These are phyloP conservation scores for Dendrobium catenatum DNA, from an alignment of 106 monocot genomes.

Conservation along the genomic window DNA sequence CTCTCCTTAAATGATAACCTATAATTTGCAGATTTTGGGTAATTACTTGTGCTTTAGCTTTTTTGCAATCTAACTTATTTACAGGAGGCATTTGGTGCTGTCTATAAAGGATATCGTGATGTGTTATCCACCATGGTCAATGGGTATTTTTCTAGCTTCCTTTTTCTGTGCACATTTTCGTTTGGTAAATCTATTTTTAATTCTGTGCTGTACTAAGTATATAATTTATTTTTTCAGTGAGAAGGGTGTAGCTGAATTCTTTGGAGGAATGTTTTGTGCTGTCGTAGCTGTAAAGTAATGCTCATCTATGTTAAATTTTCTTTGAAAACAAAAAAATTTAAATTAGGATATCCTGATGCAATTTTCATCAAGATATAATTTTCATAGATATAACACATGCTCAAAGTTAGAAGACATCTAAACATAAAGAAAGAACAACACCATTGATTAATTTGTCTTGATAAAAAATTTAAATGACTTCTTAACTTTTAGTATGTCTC, in stretches of 20 bases:
- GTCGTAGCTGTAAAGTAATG: slow-evolving; percentile 41
- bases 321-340: neutral
- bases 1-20: too few relatives aligned
- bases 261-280: slow-evolving; percentile 46
- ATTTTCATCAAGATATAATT: too few relatives aligned
- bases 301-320: neutral
- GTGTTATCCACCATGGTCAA: slow-evolving; percentile 48
- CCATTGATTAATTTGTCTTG: too few relatives aligned
- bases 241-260: slow-evolving; percentile 22
- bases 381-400: too few relatives aligned
- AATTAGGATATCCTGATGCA: too few relatives aligned
- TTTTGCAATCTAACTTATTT: neutral
- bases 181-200: too few relatives aligned
- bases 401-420: too few relatives aligned
- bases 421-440: too few relatives aligned
- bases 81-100: slow-evolving; percentile 47
- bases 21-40: neutral
- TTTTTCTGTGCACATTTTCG: neutral
- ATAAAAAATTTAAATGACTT: too few relatives aligned
- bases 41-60: neutral
- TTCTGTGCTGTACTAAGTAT: neutral
- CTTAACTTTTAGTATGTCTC: too few relatives aligned
- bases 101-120: slow-evolving; percentile 22
- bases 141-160: slow-evolving; percentile 29
- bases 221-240: slow-evolving; percentile 25